Percentiles rank a stretch among this genome's conserved stretches.
phyloP scores from a whole-genome alignment of 148 eudicot genomes.

The Vaccinium darrowii region DNA sequence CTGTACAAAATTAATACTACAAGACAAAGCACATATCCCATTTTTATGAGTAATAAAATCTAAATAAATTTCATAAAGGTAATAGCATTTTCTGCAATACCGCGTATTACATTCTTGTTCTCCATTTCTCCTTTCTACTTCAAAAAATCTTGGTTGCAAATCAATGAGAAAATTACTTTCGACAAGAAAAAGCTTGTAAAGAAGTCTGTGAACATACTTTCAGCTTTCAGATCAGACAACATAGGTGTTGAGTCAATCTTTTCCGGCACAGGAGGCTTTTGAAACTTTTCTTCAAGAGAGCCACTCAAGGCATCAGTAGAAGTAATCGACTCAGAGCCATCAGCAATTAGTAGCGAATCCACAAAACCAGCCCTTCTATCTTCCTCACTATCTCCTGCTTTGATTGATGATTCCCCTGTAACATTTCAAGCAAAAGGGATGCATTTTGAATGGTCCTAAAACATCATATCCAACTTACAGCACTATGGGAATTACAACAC shows the following conservation, averaged over 20 bases:
- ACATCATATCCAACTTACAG: neutral
- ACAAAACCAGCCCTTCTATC: conserved; percentile 79
- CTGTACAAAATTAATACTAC: too few species aligned
- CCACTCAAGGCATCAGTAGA: conserved; percentile 26
- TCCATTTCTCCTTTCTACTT: neutral
- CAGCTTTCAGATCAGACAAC: conserved; percentile 31
- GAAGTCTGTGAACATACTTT: conserved; percentile 46
- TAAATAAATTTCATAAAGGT: too few species aligned
- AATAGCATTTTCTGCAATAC: too few species aligned
- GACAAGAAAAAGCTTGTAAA: conserved; percentile 1
- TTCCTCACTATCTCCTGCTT: conserved; percentile 45
- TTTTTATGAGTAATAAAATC: too few species aligned
- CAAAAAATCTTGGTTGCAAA: neutral
- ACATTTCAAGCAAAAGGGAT: conserved; percentile 14
- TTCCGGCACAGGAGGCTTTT: conserved; percentile 27
- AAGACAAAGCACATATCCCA: too few species aligned
- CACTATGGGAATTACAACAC: neutral
- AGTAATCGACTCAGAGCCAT: conserved; percentile 28
- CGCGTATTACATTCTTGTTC: neutral
- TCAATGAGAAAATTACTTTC: neutral
- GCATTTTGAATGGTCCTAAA: neutral
- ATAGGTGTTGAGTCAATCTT: conserved; percentile 20
- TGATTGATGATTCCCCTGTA: conserved; percentile 54
- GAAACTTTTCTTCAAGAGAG: conserved; percentile 32
- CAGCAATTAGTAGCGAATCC: conserved; percentile 53